Conservation (phyloP, 2,329 filamentous ascomycete species). For the Bipolaris cookei region DNA sequence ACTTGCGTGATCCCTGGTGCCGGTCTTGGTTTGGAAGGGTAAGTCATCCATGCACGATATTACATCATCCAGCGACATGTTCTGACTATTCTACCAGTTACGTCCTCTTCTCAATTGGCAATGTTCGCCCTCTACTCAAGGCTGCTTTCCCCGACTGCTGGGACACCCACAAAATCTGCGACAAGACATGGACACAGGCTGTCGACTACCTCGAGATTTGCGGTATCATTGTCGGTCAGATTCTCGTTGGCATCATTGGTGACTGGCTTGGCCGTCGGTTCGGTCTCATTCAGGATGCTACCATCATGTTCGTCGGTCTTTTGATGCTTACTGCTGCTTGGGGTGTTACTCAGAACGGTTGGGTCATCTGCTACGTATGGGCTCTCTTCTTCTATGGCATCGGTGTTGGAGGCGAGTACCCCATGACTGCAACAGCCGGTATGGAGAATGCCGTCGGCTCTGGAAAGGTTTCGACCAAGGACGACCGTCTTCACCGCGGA, state of each 20-base stretch:
- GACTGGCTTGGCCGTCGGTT: slow-evolving; percentile 88
- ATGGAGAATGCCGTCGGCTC: slow-evolving; percentile 90
- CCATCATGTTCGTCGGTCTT: slow-evolving; percentile 92
- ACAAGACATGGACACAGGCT: slow-evolving; percentile 78
- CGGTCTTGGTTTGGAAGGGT: slow-evolving; percentile 85
- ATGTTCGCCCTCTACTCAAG: slow-evolving; percentile 81
- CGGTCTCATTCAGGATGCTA: slow-evolving; percentile 93
- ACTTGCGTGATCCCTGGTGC: slow-evolving; percentile 93
- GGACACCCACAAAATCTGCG: slow-evolving; percentile 69
- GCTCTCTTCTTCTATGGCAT: slow-evolving; percentile 89
- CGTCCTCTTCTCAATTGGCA: slow-evolving; percentile 95
- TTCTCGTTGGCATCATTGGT: slow-evolving; percentile 80
- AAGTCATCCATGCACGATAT: slow-evolving; percentile 1
- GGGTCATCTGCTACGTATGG: slow-evolving; percentile 97
- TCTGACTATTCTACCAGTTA: slow-evolving; percentile 62
- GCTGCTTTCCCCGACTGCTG: slow-evolving; percentile 81
- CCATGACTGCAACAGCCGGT: slow-evolving; percentile 93
- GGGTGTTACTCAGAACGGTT: slow-evolving; percentile 85
- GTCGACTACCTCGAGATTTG: slow-evolving; percentile 92
- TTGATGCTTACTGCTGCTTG: slow-evolving; percentile 90
- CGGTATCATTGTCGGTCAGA: slow-evolving; percentile 91
- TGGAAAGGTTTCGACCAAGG: slow-evolving; percentile 85
- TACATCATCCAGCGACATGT: neutral
- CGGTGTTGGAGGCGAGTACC: slow-evolving; percentile 83
- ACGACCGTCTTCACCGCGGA: slow-evolving; percentile 93